phyloP scores from a whole-genome alignment of 1,139 yeast genomes.

The Komagataea norvegica region DNA sequence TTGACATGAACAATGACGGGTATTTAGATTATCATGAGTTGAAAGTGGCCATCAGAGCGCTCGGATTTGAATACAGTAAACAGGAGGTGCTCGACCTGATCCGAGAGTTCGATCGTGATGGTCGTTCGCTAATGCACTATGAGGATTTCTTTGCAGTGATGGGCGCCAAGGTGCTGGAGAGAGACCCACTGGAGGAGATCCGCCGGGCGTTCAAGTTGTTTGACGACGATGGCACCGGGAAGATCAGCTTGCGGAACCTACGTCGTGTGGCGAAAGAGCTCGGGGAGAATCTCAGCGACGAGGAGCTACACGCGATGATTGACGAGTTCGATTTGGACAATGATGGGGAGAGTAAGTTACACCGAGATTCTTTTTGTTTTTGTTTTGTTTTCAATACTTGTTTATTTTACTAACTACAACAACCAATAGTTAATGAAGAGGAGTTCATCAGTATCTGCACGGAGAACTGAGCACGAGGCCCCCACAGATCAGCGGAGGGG shows the following conservation, averaged over 20 bases:
- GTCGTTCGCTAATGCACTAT: constrained; percentile 65
- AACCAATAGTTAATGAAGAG: constrained; percentile 62
- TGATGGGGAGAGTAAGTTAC: constrained; percentile 66
- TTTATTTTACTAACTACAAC: constrained; percentile 28
- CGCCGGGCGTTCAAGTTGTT: constrained; percentile 85
- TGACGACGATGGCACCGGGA: constrained; percentile 87
- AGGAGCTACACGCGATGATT: constrained; percentile 93
- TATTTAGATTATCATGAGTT: constrained; percentile 87
- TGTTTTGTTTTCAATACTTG: too few species aligned
- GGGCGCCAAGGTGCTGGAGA: constrained; percentile 39
- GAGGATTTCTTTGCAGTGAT: constrained; percentile 72
- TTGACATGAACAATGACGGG: constrained; percentile 92
- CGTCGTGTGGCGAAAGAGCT: constrained; percentile 88
- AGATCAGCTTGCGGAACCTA: constrained; percentile 74
- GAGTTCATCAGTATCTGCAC: constrained; percentile 91
- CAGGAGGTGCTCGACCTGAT: constrained; percentile 77
- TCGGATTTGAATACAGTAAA: constrained; percentile 85
- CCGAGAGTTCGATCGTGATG: constrained; percentile 76
- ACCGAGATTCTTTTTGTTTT: constrained; percentile 24
- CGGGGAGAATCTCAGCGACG: constrained; percentile 89
- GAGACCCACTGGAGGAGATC: constrained; percentile 93
- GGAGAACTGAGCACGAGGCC: constrained; percentile 37
- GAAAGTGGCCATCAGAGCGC: constrained; percentile 86
- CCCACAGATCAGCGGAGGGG: too few species aligned
- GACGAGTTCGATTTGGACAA: constrained; percentile 96